A percentile compares a stretch with the other conserved stretches of the same genome.
Conservation (phyloP, 495 filamentous ascomycete species). For the Daldinia childiae region DNA sequence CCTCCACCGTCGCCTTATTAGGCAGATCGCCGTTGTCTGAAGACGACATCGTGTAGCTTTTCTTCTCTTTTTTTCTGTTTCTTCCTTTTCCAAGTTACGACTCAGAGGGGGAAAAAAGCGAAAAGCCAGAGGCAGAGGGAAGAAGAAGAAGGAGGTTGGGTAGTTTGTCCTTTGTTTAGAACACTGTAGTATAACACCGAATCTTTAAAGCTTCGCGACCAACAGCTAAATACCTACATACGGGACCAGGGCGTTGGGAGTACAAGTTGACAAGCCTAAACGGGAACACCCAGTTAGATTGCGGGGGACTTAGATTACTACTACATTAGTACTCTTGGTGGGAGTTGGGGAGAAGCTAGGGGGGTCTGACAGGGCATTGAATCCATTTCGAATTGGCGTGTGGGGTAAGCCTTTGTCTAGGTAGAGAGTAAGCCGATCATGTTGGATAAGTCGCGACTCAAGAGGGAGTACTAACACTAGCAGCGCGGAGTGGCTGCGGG, state of each 20-base stretch:
- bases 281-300: constrained; percentile 19
- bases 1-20: constrained; percentile 39
- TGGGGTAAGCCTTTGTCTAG: constrained; percentile 33
- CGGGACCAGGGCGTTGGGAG: background rate
- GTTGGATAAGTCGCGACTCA: constrained; percentile 9
- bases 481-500: too few species aligned
- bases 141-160: constrained; percentile 14
- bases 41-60: constrained; percentile 28
- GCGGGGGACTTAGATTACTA: constrained; percentile 42
- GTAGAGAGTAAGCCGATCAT: constrained; percentile 39
- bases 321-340: constrained; percentile 15
- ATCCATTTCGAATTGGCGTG: constrained; percentile 28
- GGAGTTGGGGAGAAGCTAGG: constrained; percentile 24
- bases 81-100: constrained; percentile 12
- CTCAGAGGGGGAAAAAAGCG: background rate
- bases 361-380: constrained; percentile 13
- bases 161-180: constrained; percentile 8
- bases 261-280: background rate
- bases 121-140: constrained; percentile 8
- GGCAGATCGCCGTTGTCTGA: constrained; percentile 29
- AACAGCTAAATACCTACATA: constrained; percentile 33
- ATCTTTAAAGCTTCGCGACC: constrained; percentile 30
- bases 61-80: background rate
- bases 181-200: constrained; percentile 13
- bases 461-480: constrained; percentile 19